Conservation (phyloP, 2,329 filamentous ascomycete species). For the Penicillium sp. region DNA sequence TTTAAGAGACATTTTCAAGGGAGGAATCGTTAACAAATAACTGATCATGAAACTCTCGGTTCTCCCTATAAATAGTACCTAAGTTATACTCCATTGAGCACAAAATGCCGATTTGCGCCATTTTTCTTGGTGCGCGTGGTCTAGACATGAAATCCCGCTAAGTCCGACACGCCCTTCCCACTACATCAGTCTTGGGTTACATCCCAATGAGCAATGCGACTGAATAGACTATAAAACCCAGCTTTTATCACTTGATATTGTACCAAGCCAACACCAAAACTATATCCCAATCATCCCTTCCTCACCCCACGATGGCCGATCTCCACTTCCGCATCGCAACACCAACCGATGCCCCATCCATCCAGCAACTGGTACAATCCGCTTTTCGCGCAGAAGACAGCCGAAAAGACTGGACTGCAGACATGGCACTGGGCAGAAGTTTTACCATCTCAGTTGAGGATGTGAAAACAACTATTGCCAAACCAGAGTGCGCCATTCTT, state of each 20-base stretch:
- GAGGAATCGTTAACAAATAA: no score
- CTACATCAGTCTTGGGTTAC: not conserved
- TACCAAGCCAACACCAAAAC: not conserved
- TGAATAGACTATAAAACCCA: not conserved
- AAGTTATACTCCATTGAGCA: not conserved
- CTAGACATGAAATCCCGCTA: not conserved
- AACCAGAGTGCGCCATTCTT: constrained; percentile 28
- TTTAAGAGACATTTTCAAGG: no score
- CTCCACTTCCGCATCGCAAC: constrained; percentile 43
- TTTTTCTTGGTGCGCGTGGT: not conserved
- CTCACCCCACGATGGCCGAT: constrained; percentile 6
- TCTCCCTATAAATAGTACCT: no score
- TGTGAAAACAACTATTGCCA: constrained; percentile 27
- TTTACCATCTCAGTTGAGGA: constrained; percentile 26
- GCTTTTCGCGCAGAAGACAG: constrained; percentile 45
- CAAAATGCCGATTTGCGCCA: not conserved
- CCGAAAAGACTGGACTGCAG: constrained; percentile 38
- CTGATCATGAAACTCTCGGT: no score
- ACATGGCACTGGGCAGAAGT: constrained; percentile 28
- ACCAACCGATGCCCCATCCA: constrained; percentile 33
- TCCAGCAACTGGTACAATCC: constrained; percentile 41
- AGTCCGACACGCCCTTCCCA: not conserved
- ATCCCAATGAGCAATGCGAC: not conserved
- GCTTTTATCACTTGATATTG: not conserved
- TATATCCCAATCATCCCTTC: not conserved